Evolutionary conservation across 2,329 filamentous ascomycete species (phyloP), one percentile per base, ranked within the genome.

Genomic region (Phyllachora maydis): DNA sequence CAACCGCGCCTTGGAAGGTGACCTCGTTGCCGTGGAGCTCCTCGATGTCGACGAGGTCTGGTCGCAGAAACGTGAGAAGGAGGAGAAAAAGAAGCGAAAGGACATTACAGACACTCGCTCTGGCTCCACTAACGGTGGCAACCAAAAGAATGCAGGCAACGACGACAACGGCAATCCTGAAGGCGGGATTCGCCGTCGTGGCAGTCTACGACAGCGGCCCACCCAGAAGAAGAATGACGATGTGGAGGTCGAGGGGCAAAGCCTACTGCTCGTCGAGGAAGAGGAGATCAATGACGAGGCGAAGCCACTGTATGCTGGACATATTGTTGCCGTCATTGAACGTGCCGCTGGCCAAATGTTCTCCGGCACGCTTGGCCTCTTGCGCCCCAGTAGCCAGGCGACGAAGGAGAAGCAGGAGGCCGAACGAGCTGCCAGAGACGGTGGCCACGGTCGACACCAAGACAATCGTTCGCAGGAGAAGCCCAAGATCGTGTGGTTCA

Each of bases 141-240:
- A 65, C 38, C 64, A 75, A 43, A 62, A 64, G 33, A 56, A 57
- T 26, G 50, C 55, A 19, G 67, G 62, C 29, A 71, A 75, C 25
- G 65, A 72, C 19, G 52, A 54, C 28, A 62, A 63, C 36, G 47
- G 58, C 32, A 60, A 60, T 25, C 56, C 59, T 26, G 85, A 93
- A 38, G 82, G 83, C 39, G 79, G 83, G 30, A 71, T 98, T 33
- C 78, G 85, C 37, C 70, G 88, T 35, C 78, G 88, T 41, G 88
- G 88, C 35, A 95, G 85, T 63, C 65, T 98, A 36, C 75, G 88
- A 41, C 88, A 95, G 55, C 76, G 88, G 25, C 88, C 88, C 6
- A 95, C 85, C 0, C 88, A 98, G 52, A 98, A 98, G 70, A 98
- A 98, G 67, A 98, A 98, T 33, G 88, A 98, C 36, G 88, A 98